Evolutionary conservation across 108 stramenopile genomes (phyloP).

Genomic region (Nannochloropsis salina): DNA sequence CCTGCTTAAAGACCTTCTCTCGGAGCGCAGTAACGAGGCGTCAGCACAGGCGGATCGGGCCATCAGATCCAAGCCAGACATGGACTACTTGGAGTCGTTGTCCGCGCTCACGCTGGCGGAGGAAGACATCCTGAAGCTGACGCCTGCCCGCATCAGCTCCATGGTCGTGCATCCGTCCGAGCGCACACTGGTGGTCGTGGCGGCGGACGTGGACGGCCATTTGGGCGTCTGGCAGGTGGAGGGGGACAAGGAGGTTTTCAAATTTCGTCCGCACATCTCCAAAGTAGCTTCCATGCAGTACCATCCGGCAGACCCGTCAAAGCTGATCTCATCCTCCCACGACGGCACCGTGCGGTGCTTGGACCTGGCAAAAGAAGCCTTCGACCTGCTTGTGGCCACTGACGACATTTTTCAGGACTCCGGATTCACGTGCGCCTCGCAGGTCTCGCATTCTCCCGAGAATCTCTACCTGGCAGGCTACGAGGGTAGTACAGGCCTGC

Average conservation of each 20-base stretch:
- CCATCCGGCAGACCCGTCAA: not conserved
- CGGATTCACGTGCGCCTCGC: slow-evolving; percentile 27
- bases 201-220: slow-evolving; percentile 25
- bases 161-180: slow-evolving; percentile 29
- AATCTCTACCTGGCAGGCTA: not conserved
- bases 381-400: not conserved
- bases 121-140: slow-evolving; percentile 27
- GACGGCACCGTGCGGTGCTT: slow-evolving; percentile 32
- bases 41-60: not conserved
- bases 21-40: not conserved
- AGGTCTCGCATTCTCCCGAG: not conserved
- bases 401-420: slow-evolving; percentile 23
- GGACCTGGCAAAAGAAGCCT: slow-evolving; percentile 18
- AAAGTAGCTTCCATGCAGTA: not conserved
- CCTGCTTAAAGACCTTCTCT: not conserved
- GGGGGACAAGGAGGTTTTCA: slow-evolving; percentile 13
- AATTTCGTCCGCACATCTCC: slow-evolving; percentile 32
- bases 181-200: slow-evolving; percentile 11
- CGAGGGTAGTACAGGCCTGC: slow-evolving; percentile 23
- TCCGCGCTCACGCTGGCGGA: not conserved
- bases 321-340: slow-evolving; percentile 24
- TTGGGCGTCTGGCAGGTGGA: slow-evolving; percentile 33
- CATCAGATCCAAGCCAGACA: not conserved
- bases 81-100: slow-evolving; percentile 10
- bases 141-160: slow-evolving; percentile 22